Evolutionary conservation across 2,329 filamentous ascomycete species (phyloP), one percentile per base, ranked within the genome.

Genomic region (Microcyclosporella mali): DNA sequence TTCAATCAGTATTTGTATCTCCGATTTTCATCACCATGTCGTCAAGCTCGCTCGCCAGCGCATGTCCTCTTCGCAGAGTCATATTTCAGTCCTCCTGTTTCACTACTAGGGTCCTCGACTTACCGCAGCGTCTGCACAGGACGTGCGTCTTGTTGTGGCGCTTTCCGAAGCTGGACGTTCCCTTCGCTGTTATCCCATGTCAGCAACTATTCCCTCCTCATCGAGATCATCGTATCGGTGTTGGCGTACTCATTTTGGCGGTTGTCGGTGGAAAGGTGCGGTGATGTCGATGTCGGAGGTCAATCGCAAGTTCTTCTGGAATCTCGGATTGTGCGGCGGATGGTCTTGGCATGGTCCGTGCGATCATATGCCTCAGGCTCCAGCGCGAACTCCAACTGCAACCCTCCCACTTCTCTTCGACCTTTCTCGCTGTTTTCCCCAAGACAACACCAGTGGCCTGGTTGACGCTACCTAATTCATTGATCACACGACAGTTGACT

Each of bases 81-180:
- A 33, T 33, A 15, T 15, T 29, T 28, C n/a, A 18, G 33, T 32
- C 32, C 16, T 32, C 37, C 34, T 33, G 28, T 28, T 25, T 37
- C 36, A 43, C 36, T 37, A n/a, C 27, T 42, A 35, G 36, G 36
- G 32, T 39, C 40, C 19, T 34, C 37, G 43, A 88, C 85, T 81
- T 75, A 92, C 88, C 89, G 82, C 88, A 95, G 77, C 89, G 89
- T 81, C 89, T 85, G 86, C 89, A 95, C 74, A 95, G 78, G 72
- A 84, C 88, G 83, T 95, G 89, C 79, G 88, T 88, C 84, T 94
- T 94, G 82, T 90, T 94, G 81, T 94, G 88, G 82, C 88, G 83
- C 74, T 82, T 82, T 67, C 79, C 79, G 69, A 82, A 82, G 71
- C 76, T 80, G 67, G 77, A 79, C 65, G 79, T 82, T 78, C 79